phyloP scores from a whole-genome alignment of 2,329 filamentous ascomycete genomes.

The Fusarium sp. region DNA sequence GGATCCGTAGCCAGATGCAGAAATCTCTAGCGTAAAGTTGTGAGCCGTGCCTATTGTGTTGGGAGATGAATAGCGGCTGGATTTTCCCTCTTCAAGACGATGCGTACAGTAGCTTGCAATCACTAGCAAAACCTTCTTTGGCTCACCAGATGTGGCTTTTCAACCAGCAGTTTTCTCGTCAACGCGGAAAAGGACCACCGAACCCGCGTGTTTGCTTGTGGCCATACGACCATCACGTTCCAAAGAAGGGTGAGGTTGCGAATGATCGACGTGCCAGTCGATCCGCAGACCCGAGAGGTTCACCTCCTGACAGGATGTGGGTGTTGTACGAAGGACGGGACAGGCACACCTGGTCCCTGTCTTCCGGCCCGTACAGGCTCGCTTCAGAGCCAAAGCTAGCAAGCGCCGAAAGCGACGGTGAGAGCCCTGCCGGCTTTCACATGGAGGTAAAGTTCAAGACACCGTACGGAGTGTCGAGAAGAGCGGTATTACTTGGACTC shows the following conservation, averaged over 20 bases:
- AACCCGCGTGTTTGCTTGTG: background rate
- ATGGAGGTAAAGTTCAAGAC: background rate
- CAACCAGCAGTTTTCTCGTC: background rate
- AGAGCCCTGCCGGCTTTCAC: background rate
- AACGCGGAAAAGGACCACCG: background rate
- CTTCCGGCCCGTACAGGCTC: conserved; percentile 1
- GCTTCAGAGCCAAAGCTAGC: background rate
- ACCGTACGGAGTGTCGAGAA: background rate
- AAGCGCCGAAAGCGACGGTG: conserved; percentile 4
- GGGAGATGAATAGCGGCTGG: conserved; percentile 17
- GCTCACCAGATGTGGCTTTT: background rate
- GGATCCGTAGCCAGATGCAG: background rate
- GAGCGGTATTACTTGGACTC: conserved; percentile 2
- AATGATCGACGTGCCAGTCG: background rate
- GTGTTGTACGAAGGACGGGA: background rate
- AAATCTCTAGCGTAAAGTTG: conserved; percentile 15
- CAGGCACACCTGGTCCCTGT: conserved; percentile 3
- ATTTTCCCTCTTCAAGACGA: conserved; percentile 1
- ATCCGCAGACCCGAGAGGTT: conserved; percentile 5
- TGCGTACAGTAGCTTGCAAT: conserved; percentile 17
- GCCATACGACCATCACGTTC: background rate
- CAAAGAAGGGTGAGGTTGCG: background rate
- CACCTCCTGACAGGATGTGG: background rate
- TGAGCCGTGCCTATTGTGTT: conserved; percentile 13
- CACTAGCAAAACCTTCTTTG: conserved; percentile 29